Evolutionary conservation across 2,329 filamentous ascomycete species (phyloP).

Genomic region (Fragosphaeria purpurea): DNA sequence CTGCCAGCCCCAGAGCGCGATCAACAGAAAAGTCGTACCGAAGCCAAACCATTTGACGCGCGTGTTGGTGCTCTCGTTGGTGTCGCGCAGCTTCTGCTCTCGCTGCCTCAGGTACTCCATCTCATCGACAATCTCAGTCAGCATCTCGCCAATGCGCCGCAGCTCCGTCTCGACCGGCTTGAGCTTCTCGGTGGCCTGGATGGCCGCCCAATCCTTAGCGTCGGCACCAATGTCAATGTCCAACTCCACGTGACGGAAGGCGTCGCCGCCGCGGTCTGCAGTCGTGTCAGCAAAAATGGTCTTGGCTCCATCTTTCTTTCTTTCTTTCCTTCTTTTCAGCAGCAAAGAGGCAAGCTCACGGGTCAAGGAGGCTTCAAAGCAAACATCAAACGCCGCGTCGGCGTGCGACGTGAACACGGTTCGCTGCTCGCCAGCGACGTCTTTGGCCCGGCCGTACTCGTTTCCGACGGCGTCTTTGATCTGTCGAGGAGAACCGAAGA

Average conservation of each 20-base stretch:
- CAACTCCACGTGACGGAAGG: conserved; percentile 69
- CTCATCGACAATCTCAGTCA: conserved; percentile 78
- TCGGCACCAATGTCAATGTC: conserved; percentile 95
- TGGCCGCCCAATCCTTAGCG: conserved; percentile 95
- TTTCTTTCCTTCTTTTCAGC: no score
- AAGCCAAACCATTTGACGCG: conserved; percentile 98
- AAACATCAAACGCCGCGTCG: conserved; percentile 91
- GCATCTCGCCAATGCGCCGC: conserved; percentile 82
- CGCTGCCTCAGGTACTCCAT: conserved; percentile 89
- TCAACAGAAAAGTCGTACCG: conserved; percentile 80
- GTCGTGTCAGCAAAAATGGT: background rate
- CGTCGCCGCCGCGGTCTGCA: conserved; percentile 24
- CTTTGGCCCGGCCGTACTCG: conserved; percentile 85
- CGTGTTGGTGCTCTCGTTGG: conserved; percentile 98
- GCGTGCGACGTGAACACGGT: conserved; percentile 89
- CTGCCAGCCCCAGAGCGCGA: conserved; percentile 90
- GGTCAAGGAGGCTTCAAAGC: conserved; percentile 78
- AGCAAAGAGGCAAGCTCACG: background rate
- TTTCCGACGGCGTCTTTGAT: conserved; percentile 94
- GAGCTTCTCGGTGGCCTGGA: conserved; percentile 93
- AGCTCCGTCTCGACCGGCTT: conserved; percentile 95
- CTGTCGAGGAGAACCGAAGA: conserved; percentile 33
- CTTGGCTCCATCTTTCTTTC: background rate
- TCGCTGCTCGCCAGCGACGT: conserved; percentile 83
- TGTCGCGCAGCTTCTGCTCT: conserved; percentile 94